A percentile compares a stretch with the other conserved stretches of the same genome.
Conservation (phyloP, 352 stramenopile species). For the Phytophthora melonis region DNA sequence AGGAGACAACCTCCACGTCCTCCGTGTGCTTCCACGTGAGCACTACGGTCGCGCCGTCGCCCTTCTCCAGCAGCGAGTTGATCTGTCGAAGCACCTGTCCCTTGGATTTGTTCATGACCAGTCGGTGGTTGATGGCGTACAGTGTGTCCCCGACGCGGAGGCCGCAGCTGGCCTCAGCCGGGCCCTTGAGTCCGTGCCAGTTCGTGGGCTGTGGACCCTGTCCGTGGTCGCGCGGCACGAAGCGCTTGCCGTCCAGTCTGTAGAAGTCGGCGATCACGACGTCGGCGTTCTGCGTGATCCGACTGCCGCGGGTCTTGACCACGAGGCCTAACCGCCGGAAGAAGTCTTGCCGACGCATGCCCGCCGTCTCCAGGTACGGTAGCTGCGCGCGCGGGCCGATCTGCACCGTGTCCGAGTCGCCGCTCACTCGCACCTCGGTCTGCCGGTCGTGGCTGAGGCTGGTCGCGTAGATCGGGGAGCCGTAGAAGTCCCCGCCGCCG, state of each 20-base stretch:
- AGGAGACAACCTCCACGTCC: conserved; percentile 75
- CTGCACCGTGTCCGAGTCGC: conserved; percentile 69
- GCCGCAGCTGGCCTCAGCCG: conserved; percentile 74
- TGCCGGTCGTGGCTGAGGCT: conserved; percentile 88
- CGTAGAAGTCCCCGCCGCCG: conserved; percentile 81
- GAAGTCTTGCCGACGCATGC: conserved; percentile 73
- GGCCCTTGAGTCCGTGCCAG: conserved; percentile 79
- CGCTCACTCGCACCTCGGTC: conserved; percentile 81
- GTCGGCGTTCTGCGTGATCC: conserved; percentile 88
- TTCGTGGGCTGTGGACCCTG: conserved; percentile 68
- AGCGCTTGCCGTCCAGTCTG: conserved; percentile 78
- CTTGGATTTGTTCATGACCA: conserved; percentile 90
- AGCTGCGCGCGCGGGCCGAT: conserved; percentile 75
- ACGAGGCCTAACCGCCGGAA: conserved; percentile 84
- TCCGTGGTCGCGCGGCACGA: conserved; percentile 77
- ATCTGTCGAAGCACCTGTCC: conserved; percentile 87
- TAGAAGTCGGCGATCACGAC: conserved; percentile 86
- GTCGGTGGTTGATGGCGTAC: conserved; percentile 87
- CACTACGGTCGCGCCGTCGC: conserved; percentile 68
- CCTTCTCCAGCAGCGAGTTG: conserved; percentile 79
- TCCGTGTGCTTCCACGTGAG: conserved; percentile 89
- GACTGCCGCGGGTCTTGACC: conserved; percentile 84
- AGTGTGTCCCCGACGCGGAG: conserved; percentile 84
- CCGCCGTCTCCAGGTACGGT: conserved; percentile 69
- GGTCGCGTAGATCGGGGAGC: conserved; percentile 84